Conservation (phyloP, 345 rosid genomes). For the Acer saccharum region DNA sequence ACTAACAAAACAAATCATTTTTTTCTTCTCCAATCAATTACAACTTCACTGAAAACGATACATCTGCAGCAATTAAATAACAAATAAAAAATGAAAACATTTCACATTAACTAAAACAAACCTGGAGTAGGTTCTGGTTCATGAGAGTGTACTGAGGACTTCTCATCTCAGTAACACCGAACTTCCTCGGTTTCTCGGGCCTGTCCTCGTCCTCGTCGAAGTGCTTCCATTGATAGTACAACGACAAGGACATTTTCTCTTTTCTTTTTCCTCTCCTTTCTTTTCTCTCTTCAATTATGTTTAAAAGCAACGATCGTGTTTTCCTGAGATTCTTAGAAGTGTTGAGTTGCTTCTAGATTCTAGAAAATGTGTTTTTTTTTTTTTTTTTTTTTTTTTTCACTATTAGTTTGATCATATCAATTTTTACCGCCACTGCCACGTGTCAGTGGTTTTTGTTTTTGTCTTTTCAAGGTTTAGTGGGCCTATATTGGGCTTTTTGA, state of each 20-base stretch:
- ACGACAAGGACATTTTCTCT: slow-evolving; percentile 48
- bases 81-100: background rate
- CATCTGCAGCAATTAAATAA: no score
- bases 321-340: slow-evolving; percentile 21
- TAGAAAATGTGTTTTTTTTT: slow-evolving; percentile 25
- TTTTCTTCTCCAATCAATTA: no score
- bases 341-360: slow-evolving; percentile 63
- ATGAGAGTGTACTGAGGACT: slow-evolving; percentile 71
- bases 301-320: background rate
- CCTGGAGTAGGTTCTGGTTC: slow-evolving; percentile 72
- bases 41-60: no score
- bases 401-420: background rate
- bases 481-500: background rate
- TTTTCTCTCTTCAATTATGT: no score
- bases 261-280: background rate
- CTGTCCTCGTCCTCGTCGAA: slow-evolving; percentile 85
- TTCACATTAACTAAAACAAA: slow-evolving; percentile 2
- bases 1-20: no score
- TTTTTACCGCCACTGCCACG: background rate
- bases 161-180: slow-evolving; percentile 90
- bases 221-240: slow-evolving; percentile 63
- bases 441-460: background rate
- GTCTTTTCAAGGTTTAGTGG: background rate
- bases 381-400: no score
- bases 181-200: slow-evolving; percentile 87